These are phyloP conservation scores for Podospora appendiculata DNA, from an alignment of 495 filamentous ascomycete species.

Conservation along the genomic window DNA sequence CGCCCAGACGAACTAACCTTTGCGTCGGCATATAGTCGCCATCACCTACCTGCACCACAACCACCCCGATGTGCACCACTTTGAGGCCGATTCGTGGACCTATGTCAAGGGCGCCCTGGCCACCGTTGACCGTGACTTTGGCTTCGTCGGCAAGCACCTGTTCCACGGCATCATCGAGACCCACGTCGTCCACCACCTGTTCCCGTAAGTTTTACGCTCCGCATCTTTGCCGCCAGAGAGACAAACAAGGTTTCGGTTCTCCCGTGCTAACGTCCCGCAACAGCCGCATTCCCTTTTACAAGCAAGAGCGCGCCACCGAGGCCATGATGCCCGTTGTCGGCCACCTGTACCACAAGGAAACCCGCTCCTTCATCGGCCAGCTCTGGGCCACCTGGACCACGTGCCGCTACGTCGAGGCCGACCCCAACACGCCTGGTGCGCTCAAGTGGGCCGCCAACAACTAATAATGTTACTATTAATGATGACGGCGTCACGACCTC, in stretches of 20 bases:
- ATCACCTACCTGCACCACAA: conserved; percentile 91
- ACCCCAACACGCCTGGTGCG: conserved; percentile 22
- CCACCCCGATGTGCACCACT: conserved; percentile 75
- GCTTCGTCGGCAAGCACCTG: conserved; percentile 74
- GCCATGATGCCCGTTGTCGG: conserved; percentile 78
- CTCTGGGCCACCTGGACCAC: conserved; percentile 25
- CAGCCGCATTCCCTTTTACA: conserved; percentile 79
- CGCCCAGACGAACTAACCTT: no score
- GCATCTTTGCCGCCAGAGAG: not conserved
- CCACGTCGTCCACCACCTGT: conserved; percentile 85
- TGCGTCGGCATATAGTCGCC: conserved; percentile 41
- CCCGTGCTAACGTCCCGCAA: not conserved
- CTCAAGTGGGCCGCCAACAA: conserved; percentile 22
- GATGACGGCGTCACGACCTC: not conserved
- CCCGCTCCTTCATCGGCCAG: conserved; percentile 25
- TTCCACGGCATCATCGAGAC: conserved; percentile 89
- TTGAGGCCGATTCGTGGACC: conserved; percentile 67
- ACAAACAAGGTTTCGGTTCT: not conserved
- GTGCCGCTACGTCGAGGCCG: conserved; percentile 28
- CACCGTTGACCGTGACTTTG: conserved; percentile 83
- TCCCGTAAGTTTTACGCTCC: conserved; percentile 31
- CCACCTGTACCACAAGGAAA: conserved; percentile 62
- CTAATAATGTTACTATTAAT: not conserved
- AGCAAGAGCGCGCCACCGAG: conserved; percentile 77
- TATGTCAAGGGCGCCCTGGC: conserved; percentile 79